These are phyloP conservation scores for Phytopythium boreale DNA, from an alignment of 352 stramenopile genomes.

Conservation along the genomic window DNA sequence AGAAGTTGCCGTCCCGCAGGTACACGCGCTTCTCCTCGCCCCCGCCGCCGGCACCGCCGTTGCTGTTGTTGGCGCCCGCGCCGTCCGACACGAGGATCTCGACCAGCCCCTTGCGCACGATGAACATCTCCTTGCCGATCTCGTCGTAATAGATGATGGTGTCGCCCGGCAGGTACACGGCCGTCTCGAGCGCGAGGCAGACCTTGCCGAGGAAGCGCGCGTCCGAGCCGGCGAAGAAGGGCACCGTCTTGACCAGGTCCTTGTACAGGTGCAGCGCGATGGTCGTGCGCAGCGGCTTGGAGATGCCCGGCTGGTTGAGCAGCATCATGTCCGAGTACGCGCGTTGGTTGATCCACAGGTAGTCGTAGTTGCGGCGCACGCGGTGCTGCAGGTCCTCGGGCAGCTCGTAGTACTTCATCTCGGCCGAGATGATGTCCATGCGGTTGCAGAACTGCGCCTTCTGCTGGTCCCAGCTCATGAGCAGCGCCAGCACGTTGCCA, in stretches of 20 bases:
- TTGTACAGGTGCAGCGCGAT: slow-evolving; percentile 82
- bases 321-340: slow-evolving; percentile 87
- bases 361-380: slow-evolving; percentile 79
- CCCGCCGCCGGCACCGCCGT: background rate
- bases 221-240: slow-evolving; percentile 77
- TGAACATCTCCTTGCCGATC: slow-evolving; percentile 86
- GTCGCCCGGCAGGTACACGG: slow-evolving; percentile 72
- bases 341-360: slow-evolving; percentile 87
- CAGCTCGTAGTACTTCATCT: slow-evolving; percentile 83
- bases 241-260: slow-evolving; percentile 73
- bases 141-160: slow-evolving; percentile 82
- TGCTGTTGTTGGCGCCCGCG: slow-evolving; percentile 16
- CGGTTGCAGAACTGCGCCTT: slow-evolving; percentile 76
- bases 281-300: slow-evolving; percentile 67
- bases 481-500: slow-evolving; percentile 70
- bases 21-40: slow-evolving; percentile 58
- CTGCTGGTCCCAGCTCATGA: slow-evolving; percentile 83
- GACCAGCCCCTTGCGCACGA: slow-evolving; percentile 81
- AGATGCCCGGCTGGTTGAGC: slow-evolving; percentile 74
- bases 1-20: slow-evolving; percentile 73
- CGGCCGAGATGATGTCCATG: slow-evolving; percentile 83
- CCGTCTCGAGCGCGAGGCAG: slow-evolving; percentile 70
- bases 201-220: slow-evolving; percentile 75
- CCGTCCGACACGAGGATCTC: slow-evolving; percentile 63
- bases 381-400: slow-evolving; percentile 69